Evolutionary conservation across 2,329 filamentous ascomycete genomes (phyloP).

Genomic region (Aureobasidium sp.): DNA sequence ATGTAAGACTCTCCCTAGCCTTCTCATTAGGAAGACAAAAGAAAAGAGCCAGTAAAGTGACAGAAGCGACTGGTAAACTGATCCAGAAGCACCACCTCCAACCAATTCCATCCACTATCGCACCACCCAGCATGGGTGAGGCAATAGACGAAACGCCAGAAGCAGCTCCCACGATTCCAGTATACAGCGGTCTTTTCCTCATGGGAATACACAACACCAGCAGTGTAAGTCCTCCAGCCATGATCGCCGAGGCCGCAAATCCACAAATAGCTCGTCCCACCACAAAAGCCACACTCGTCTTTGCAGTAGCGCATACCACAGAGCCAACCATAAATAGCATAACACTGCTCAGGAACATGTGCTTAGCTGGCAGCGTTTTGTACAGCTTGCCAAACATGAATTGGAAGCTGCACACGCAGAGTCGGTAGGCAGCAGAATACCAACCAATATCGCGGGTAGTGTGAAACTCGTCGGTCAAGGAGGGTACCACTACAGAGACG

Average conservation of each 20-base stretch:
- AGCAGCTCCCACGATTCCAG: constrained; percentile 39
- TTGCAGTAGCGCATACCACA: constrained; percentile 54
- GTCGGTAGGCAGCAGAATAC: constrained; percentile 51
- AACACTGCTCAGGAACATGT: constrained; percentile 43
- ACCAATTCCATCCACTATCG: constrained; percentile 49
- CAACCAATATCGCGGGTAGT: constrained; percentile 53
- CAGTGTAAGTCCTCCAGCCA: constrained; percentile 43
- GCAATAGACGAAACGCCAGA: constrained; percentile 50
- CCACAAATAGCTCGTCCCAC: constrained; percentile 59
- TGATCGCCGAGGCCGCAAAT: constrained; percentile 58
- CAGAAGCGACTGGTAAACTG: constrained; percentile 42
- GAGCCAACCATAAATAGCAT: constrained; percentile 51
- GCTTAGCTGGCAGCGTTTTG: constrained; percentile 48
- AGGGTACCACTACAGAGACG: constrained; percentile 53
- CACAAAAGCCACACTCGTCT: constrained; percentile 56
- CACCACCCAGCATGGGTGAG: constrained; percentile 59
- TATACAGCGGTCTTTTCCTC: constrained; percentile 26
- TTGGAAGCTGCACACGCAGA: constrained; percentile 48
- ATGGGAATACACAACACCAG: constrained; percentile 23
- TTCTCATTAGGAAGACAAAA: constrained; percentile 36
- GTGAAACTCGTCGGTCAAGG: constrained; percentile 54
- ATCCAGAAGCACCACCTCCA: constrained; percentile 61
- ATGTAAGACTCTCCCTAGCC: constrained; percentile 27
- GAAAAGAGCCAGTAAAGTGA: constrained; percentile 40
- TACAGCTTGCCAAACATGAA: constrained; percentile 47